These are phyloP conservation scores for Pythium dissimile DNA, from an alignment of 352 stramenopile species.

Conservation along the genomic window DNA sequence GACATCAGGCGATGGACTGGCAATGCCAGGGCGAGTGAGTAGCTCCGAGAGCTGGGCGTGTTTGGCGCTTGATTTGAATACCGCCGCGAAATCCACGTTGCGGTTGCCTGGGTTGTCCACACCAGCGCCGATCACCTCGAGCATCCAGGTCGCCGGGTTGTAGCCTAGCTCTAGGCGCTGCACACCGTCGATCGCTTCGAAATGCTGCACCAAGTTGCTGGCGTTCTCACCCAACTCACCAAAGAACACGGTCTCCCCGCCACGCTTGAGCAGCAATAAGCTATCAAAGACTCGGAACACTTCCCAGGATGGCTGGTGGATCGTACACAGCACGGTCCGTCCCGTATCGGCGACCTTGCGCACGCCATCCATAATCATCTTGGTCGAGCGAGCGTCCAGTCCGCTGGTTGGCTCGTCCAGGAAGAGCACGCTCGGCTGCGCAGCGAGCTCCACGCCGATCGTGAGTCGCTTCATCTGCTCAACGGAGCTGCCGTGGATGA, in stretches of 20 bases:
- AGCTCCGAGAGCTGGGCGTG: slow-evolving; percentile 26
- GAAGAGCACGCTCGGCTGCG: slow-evolving; percentile 81
- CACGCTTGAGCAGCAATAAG: not conserved
- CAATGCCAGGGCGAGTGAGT: slow-evolving; percentile 35
- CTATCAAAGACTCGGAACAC: not conserved
- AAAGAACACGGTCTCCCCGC: not conserved
- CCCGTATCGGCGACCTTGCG: not conserved
- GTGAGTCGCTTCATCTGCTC: slow-evolving; percentile 57
- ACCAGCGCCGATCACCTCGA: slow-evolving; percentile 28
- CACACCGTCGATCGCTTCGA: slow-evolving; percentile 59
- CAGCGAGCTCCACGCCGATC: slow-evolving; percentile 91
- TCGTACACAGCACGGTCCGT: not conserved
- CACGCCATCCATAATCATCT: slow-evolving; percentile 70
- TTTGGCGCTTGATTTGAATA: slow-evolving; percentile 20
- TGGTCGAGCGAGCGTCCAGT: slow-evolving; percentile 45
- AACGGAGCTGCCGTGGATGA: slow-evolving; percentile 35
- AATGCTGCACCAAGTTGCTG: slow-evolving; percentile 34
- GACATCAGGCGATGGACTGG: slow-evolving; percentile 7
- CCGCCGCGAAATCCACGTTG: slow-evolving; percentile 11
- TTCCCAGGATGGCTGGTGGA: slow-evolving; percentile 2
- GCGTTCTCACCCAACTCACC: slow-evolving; percentile 50
- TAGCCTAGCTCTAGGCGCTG: slow-evolving; percentile 42
- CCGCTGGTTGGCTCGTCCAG: slow-evolving; percentile 80
- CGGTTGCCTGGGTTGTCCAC: slow-evolving; percentile 25
- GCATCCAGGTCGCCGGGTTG: slow-evolving; percentile 92